Evolutionary conservation across 805 yeast genomes (phyloP).

Genomic region (Zygoascus tannicola): DNA sequence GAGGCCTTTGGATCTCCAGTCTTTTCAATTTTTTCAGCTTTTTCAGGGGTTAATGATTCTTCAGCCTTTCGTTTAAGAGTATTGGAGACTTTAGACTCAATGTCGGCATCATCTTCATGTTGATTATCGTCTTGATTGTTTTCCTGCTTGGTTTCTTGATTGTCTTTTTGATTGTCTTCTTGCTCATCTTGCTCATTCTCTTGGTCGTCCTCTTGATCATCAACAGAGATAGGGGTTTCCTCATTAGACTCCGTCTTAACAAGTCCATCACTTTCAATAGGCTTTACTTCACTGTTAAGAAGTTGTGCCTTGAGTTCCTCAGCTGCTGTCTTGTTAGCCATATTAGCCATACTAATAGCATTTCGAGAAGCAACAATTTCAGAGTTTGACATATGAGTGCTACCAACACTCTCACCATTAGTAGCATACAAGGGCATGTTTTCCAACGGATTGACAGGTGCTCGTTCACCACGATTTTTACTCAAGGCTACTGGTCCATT

Average conservation of each 20-base stretch:
- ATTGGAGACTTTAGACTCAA: neutral
- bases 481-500: conserved; percentile 26
- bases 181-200: conserved; percentile 23
- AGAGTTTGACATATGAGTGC: conserved; percentile 52
- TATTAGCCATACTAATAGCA: conserved; percentile 57
- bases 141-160: neutral
- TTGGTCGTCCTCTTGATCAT: conserved; percentile 11
- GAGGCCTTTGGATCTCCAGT: neutral
- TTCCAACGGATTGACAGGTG: conserved; percentile 57
- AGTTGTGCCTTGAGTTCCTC: conserved; percentile 42
- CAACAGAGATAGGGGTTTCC: conserved; percentile 12
- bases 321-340: conserved; percentile 63
- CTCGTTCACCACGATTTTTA: conserved; percentile 60
- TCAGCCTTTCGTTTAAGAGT: conserved; percentile 8
- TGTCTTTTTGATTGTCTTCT: conserved; percentile 7
- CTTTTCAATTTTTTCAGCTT: conserved; percentile 7
- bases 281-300: conserved; percentile 7
- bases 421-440: conserved; percentile 72
- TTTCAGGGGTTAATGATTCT: neutral
- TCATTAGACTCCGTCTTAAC: conserved; percentile 10
- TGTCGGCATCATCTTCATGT: neutral
- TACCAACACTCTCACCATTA: conserved; percentile 65
- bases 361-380: conserved; percentile 60
- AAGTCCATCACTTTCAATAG: neutral
- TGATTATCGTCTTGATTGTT: neutral